phyloP scores from a whole-genome alignment of 768 basidiomycete genomes.

The Phylloporus scabripes region DNA sequence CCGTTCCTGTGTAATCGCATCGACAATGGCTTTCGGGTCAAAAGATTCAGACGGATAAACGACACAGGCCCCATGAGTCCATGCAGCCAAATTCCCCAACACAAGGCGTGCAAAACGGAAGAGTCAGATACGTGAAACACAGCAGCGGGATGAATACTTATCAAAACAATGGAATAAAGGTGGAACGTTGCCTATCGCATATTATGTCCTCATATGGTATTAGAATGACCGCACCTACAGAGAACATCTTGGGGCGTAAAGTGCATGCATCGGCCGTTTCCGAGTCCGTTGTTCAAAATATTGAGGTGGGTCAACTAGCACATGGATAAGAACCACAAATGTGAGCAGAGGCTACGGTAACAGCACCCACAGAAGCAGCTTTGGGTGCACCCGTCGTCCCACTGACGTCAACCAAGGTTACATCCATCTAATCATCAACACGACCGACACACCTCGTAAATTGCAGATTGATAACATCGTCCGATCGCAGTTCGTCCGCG shows the following conservation, averaged over 20 bases:
- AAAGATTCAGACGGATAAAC: slow-evolving; percentile 70
- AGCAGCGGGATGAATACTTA: slow-evolving; percentile 41
- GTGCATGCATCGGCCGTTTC: slow-evolving; percentile 66
- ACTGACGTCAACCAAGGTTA: slow-evolving; percentile 32
- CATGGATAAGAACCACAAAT: not conserved
- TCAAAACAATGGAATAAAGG: slow-evolving; percentile 89
- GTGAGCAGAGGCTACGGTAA: not conserved
- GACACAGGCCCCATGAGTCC: slow-evolving; percentile 66
- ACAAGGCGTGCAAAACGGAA: slow-evolving; percentile 52
- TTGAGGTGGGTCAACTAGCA: slow-evolving; percentile 70
- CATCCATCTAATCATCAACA: not conserved
- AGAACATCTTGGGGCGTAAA: slow-evolving; percentile 61
- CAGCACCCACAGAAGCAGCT: slow-evolving; percentile 64
- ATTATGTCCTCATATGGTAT: not conserved
- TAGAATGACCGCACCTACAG: slow-evolving; percentile 40
- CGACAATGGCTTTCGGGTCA: slow-evolving; percentile 61
- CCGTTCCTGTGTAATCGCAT: slow-evolving; percentile 59
- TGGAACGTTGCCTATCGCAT: slow-evolving; percentile 63
- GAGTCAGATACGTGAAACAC: slow-evolving; percentile 9
- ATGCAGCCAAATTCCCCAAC: slow-evolving; percentile 75
- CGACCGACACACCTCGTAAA: slow-evolving; percentile 62
- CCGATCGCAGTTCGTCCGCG: slow-evolving; percentile 38
- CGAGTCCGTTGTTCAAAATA: slow-evolving; percentile 70
- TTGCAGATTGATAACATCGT: slow-evolving; percentile 78
- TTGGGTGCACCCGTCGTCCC: slow-evolving; percentile 80